phyloP scores from a whole-genome alignment of 2,329 filamentous ascomycete species.

The Arthroderma uncinatum region DNA sequence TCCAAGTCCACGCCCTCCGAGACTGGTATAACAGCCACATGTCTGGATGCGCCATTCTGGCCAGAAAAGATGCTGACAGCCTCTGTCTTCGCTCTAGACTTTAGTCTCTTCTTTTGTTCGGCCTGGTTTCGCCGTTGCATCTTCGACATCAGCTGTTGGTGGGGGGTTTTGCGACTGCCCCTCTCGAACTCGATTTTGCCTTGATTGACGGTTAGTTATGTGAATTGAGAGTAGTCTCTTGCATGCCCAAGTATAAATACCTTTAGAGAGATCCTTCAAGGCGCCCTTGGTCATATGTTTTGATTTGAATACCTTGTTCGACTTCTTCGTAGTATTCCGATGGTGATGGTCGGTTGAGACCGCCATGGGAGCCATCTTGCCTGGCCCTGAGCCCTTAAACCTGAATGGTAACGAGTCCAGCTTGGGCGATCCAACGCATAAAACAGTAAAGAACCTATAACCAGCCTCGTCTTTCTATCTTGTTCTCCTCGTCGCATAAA shows the following conservation, averaged over 20 bases:
- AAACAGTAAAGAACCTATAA: neutral
- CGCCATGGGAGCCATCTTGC: conserved; percentile 62
- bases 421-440: conserved; percentile 5
- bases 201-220: conserved; percentile 28
- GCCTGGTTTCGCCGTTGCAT: conserved; percentile 90
- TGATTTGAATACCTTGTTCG: conserved; percentile 86
- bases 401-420: conserved; percentile 55
- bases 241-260: conserved; percentile 34
- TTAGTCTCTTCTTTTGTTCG: conserved; percentile 74
- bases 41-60: conserved; percentile 71
- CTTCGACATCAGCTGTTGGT: conserved; percentile 96
- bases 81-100: conserved; percentile 71
- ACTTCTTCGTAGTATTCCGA: conserved; percentile 78
- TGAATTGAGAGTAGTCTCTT: neutral
- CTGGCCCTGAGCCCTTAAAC: conserved; percentile 59
- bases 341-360: conserved; percentile 61
- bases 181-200: conserved; percentile 66
- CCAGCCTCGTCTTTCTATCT: neutral
- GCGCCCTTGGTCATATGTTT: conserved; percentile 80
- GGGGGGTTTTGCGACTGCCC: conserved; percentile 70
- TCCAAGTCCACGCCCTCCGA: conserved; percentile 60
- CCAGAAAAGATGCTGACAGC: conserved; percentile 76
- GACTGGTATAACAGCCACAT: conserved; percentile 79
- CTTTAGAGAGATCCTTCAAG: conserved; percentile 75
- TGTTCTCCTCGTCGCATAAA: conserved; percentile 9